Base-by-base conservation (phyloP, 2,329 filamentous ascomycete genomes). In the Corynespora cassiicola region DNA sequence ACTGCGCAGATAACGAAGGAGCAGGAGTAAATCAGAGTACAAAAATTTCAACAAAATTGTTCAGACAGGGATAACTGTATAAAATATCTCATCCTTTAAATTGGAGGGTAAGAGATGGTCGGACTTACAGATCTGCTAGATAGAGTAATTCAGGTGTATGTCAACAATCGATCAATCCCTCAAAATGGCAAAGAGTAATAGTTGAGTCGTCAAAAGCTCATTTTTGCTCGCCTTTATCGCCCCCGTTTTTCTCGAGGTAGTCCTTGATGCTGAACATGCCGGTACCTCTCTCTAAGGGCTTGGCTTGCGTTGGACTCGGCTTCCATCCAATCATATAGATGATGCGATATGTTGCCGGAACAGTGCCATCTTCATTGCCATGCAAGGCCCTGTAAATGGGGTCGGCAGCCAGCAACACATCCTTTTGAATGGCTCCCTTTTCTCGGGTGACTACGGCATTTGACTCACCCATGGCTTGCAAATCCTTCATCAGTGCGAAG, bases 281-380 rank as follows among this genome's bases (percentile, higher is more conserved):
- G 50, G 86, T 95, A 1, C 94, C 94, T 52, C 94, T 81, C 51
- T 85, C 72, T 41, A 97, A 72, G 5, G 94, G 91, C 69, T 92
- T 77, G 2, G 85, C 77, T 71, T 97, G 91, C 36, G 85, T 81
- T 19, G 80, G 79, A 2, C 88, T 86, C 52, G 91, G 88, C 65
- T 92, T 95, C 94, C 94, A 99, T 0, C 94, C 94, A 69, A 99
- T 99, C 91, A 97, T 96, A 69, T 94, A 96, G 46, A 99, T 96
- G 55, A 96, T 79, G 54, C 94, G 81, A 64, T 96, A 99, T 0
- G 94, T 99, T 1, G 94, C 94, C 1, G 94, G 94, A 2, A 77
- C 52, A 3, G 75, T 81, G 14, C 81, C 87, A 58, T 75, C 71
- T 29, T 70, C 57, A 32, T 95, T 90, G 12, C 88, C 91, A 68